Evolutionary conservation across 352 stramenopile species (phyloP), one percentile per base, ranked within the genome.

Genomic region (Aphanomyces euteiches): DNA sequence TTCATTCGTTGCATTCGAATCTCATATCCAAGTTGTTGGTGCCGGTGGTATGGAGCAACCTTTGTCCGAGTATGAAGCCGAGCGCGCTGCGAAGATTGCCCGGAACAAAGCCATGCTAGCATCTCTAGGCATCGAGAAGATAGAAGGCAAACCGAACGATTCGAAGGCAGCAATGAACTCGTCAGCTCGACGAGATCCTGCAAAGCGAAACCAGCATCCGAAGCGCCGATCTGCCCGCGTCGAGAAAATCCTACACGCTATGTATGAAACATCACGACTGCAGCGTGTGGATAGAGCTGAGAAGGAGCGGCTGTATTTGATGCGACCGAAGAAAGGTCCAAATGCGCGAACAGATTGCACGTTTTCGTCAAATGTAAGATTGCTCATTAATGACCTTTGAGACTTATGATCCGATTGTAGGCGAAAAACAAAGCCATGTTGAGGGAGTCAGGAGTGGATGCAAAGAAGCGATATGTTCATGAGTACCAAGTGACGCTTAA

Each of bases 101-200:
- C 47, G 63, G 10, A 69, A 69, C 63, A 69, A 69, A 36, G 41
- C 39, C 38, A 69, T 69, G 63, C 63, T 69, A 7, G 13, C 34
- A 12, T 69, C 63, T 28, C 50, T 69, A 21, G 63, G 63, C 63
- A 58, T 69, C 17, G 63, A 69, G 13, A 69, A 69, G 34, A 28
- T 37, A 58, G n/a, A 58, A 19, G n/a, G 1, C 28, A 28, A 28
- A 34, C 2, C 50, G 13, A 53, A 53, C 45, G 45, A 19, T 53
- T 53, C 45, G 13, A 53, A 15, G 1, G 13, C 45, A 19, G 45
- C 28, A 28, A 28, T 28, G 28, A 28, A 28, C 28, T 28, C 28
- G 28, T 2, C 28, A 28, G 28, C 28, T 28, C 28, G 28, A 28
- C 28, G 28, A 28, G 28, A 2, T 28, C 28, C 28, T 2, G 28